Base-by-base conservation (phyloP, 1,284 basidiomycete species). In the Leucoagaricus sp. region DNA sequence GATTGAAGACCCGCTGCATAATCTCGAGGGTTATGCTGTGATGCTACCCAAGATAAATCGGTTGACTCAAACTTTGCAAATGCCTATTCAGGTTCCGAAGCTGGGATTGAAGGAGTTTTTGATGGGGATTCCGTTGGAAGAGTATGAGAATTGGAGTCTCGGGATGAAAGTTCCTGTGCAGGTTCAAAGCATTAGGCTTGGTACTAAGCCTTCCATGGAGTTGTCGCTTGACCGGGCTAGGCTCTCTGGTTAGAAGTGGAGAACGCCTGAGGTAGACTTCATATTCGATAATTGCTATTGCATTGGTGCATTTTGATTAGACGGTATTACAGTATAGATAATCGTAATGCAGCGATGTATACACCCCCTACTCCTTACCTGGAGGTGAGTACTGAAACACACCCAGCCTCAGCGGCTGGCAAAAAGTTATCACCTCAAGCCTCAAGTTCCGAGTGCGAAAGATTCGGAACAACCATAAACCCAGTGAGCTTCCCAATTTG, bases 1-100 rank as follows among this genome's bases (percentile, higher is more conserved):
- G 5, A 63, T 55, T 49, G 56, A 60, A 26, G 65, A 76, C 57
- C 74, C 75, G 1, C 51, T 81, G 38, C 63, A 67, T 23, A 56
- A 55, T 15, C 60, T 73, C 28, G 51, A 58, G 31, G 72, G 59
- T 7, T 61, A 63, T 55, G 61, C 62, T 41, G 28, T 65, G 9
- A 44, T 47, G n/a, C 9, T 9, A 4, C 61, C 63, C 5, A 57
- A 17, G 38, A 21, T 55, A 23, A 67, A 66, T 41, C 28, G 41
- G 13, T 29, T 48, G 23, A 60, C 57, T 15, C 60, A 59, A 25
- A 46, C 44, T 15, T 60, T 47, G 21, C 58, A 63, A 10, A 59
- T 59, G 17, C 38, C 60, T 3, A 63, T 70, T 13, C 15, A 58
- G 15, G 48, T 74, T 8, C 71, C 70, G 2, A 46, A 57, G 25